Base-by-base conservation (phyloP, 176 grass and related monocot species). In the Bothriochloa decipiens region DNA sequence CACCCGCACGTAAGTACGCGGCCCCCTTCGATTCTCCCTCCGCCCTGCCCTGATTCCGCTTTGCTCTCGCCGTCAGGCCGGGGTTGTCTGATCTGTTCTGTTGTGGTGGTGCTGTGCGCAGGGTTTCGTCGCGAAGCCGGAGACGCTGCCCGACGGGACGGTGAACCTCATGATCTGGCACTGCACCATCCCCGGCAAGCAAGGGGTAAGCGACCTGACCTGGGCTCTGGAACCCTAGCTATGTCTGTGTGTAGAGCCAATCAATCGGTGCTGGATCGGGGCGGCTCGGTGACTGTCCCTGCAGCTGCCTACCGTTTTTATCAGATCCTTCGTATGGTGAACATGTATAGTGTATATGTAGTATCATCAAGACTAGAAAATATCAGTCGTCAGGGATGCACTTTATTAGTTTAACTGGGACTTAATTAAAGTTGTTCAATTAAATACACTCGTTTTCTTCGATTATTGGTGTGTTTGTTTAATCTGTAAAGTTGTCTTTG, bases 71-170 rank as follows among this genome's bases (percentile, higher is more conserved):
- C 11, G n/a, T n/a, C n/a, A 0, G 57, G 7, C 25, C 43, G 40
- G 23, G 49, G 49, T 4, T 4, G 8, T 18, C 85, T 89, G 77
- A 89, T 90, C 76, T 83, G 47, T 67, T 64, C 69, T 28, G 10
- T 17, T 11, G 14, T 14, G 57, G 8, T 70, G 18, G 5, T 23
- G 61, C 2, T 55, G 20, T 29, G 9, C 37, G 45, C 80, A 98
- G 95, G 95, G 95, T 53, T 98, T 98, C 80, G 95, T 98, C 82
- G 92, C 91, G 16, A 95, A 89, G 91, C 95, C 95, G 17, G 95
- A 98, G 85, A 85, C 92, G 32, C 70, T 93, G 42, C 43, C 85
- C 22, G 95, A 95, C 74, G 95, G 92, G 66, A 83, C 95, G 58
- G 87, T 79, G 28, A 98, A 98, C 82, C 83, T 95, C 40, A 95